phyloP scores from a whole-genome alignment of 2,329 filamentous ascomycete genomes.

The Catunica adiposa region DNA sequence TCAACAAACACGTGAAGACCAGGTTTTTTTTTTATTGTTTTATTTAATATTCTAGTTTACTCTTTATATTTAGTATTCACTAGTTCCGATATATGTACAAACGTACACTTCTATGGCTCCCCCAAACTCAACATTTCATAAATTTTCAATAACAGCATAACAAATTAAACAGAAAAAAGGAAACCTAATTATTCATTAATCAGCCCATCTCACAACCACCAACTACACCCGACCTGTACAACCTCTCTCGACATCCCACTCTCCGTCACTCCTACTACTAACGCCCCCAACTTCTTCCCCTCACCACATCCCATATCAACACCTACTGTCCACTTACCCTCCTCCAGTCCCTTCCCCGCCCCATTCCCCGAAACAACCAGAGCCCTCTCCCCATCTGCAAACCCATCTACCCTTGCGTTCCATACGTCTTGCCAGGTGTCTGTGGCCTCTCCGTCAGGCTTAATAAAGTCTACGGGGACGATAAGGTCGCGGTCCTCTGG shows the following conservation, averaged over 20 bases:
- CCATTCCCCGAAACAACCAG: slow-evolving; percentile 85
- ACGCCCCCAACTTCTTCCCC: slow-evolving; percentile 57
- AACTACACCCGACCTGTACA: slow-evolving; percentile 22
- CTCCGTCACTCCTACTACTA: slow-evolving; percentile 47
- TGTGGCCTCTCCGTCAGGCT: slow-evolving; percentile 37
- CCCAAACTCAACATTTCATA: not conserved
- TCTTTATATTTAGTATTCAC: too few species aligned
- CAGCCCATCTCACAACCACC: slow-evolving; percentile 4
- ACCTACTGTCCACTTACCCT: slow-evolving; percentile 57
- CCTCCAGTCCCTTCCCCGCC: slow-evolving; percentile 47
- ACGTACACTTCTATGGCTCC: not conserved
- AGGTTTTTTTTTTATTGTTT: not conserved
- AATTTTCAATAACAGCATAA: not conserved
- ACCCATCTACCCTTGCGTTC: slow-evolving; percentile 33
- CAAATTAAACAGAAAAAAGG: too few species aligned
- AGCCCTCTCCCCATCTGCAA: slow-evolving; percentile 25
- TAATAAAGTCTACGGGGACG: slow-evolving; percentile 26
- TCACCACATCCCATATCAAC: slow-evolving; percentile 61
- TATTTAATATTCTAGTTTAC: too few species aligned
- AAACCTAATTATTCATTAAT: too few species aligned
- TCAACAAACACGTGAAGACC: not conserved
- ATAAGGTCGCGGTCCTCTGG: slow-evolving; percentile 20
- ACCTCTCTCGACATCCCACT: slow-evolving; percentile 21
- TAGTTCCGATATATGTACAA: not conserved
- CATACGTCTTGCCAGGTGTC: slow-evolving; percentile 51